Evolutionary conservation across 2,329 filamentous ascomycete genomes (phyloP), one percentile per base, ranked within the genome.

Genomic region (Chaetomium sp.): DNA sequence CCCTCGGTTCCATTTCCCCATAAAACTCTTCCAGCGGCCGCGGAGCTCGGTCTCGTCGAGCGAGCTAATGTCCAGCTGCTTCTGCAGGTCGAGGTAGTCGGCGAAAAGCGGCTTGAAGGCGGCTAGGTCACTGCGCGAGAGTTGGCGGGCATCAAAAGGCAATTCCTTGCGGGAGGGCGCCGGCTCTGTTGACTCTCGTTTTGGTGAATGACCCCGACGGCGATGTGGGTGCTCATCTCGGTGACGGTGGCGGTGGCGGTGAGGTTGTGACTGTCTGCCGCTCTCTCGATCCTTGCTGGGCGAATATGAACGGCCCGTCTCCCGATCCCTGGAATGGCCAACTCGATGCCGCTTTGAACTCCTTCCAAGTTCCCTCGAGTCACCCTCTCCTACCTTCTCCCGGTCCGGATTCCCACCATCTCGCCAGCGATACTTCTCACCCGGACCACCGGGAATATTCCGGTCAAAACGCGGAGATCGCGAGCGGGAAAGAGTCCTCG

Each of bases 21-120:
- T 76, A 72, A 98, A 99, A 75, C 92, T 94, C 83, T 97, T 97
- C 93, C 94, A 99, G 62, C 94, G 82, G 1, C 93, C 93, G 69
- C 84, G 89, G 0, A 88, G 78, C 75, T 97, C 93, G n/a, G 85
- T 83, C 68, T 92, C 88, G 63, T 87, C 84, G 70, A 98, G 81
- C 10, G 85, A 83, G 21, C 87, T 82, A 1, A 96, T 79, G 60
- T 89, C 79, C 49, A 90, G 83, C 47, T 87, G 83, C 78, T 97
- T 97, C 77, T 98, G 94, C 38, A 97, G 85, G 71, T 93, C 90
- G 29, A 98, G 83, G 72, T 97, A 98, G 56, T 91, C 86, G 19
- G 88, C 91, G 68, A 97, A 91, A 65, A 97, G 80, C 0, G 90
- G 85, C 67, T 84, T 83, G 72, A 92, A 93, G 0, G 78, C 71